A percentile compares a stretch with the other conserved stretches of the same genome.
phyloP scores from a whole-genome alignment of 208 protist species.

The Vickermania ingenoplastis region DNA sequence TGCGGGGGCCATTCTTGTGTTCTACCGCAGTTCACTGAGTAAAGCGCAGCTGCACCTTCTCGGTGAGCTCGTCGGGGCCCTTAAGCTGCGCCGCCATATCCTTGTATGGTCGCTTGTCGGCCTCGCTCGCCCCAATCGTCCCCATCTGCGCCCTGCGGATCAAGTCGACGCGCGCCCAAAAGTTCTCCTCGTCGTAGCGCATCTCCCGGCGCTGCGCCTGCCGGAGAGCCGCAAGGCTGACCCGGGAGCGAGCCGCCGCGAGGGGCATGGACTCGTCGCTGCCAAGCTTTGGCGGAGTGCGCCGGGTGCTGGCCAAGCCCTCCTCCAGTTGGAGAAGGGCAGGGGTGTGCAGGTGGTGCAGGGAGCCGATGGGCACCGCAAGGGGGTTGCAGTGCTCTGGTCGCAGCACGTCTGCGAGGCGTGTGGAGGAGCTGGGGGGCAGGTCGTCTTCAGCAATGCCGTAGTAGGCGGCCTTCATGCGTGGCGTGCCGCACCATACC shows the following conservation, averaged over 20 bases:
- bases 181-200: constrained; percentile 62
- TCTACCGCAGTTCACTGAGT: constrained; percentile 24
- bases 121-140: constrained; percentile 31
- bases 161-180: constrained; percentile 82
- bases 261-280: background rate
- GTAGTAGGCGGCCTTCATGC: constrained; percentile 73
- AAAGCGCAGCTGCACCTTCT: constrained; percentile 80
- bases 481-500: constrained; percentile 31
- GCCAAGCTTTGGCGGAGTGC: background rate
- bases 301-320: background rate
- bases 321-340: constrained; percentile 65
- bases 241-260: constrained; percentile 2
- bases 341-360: constrained; percentile 56
- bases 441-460: constrained; percentile 6
- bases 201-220: constrained; percentile 68
- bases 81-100: constrained; percentile 22
- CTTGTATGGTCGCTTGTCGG: constrained; percentile 50
- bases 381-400: constrained; percentile 32
- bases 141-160: constrained; percentile 70
- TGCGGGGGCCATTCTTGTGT: background rate
- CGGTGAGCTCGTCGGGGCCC: constrained; percentile 41
- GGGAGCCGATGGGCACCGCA: constrained; percentile 56
- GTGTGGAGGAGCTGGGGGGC: background rate
- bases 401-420: constrained; percentile 21
- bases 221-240: constrained; percentile 29